Percentiles rank a stretch among this genome's conserved stretches.
Evolutionary conservation across 139 green algal species (phyloP).

Genomic region (Coccomyxa sp.): DNA sequence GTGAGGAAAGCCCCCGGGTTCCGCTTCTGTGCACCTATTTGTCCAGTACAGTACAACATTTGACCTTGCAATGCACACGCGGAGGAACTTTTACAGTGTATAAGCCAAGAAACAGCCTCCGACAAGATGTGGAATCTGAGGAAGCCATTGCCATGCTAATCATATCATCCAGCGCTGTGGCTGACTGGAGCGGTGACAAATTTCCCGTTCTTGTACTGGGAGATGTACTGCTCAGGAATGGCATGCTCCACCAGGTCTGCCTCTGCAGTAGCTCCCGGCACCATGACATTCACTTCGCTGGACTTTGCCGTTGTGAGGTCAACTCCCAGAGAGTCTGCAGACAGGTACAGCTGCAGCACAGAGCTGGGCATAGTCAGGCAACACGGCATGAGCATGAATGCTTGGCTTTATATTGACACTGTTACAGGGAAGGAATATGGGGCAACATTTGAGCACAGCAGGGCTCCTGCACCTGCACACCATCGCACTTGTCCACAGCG

Average conservation of each 20-base stretch:
- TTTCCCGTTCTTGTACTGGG: constrained; percentile 48
- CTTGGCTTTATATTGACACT: not conserved
- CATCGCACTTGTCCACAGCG: constrained; percentile 87
- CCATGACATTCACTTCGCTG: constrained; percentile 78
- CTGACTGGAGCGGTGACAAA: constrained; percentile 60
- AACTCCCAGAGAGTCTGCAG: constrained; percentile 26
- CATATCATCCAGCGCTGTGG: constrained; percentile 45
- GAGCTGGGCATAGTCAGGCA: no score
- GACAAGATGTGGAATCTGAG: no score
- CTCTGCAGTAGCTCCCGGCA: constrained; percentile 26
- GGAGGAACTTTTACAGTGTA: no score
- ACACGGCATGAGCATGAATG: not conserved
- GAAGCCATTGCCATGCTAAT: not conserved
- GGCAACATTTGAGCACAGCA: not conserved
- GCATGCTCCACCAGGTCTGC: constrained; percentile 58
- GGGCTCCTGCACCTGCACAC: constrained; percentile 48
- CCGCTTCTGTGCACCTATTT: no score
- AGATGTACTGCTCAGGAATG: constrained; percentile 87
- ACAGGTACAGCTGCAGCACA: constrained; percentile 70
- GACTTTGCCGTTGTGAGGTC: constrained; percentile 79
- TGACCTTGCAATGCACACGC: no score
- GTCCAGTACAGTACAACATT: no score
- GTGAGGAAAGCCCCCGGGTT: no score
- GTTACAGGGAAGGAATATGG: not conserved
- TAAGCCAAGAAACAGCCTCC: no score